Percentiles rank a stretch among this genome's conserved stretches.
These are phyloP conservation scores for Smallanthus sonchifolius DNA, from an alignment of 129 eudicot species.

Conservation along the genomic window DNA sequence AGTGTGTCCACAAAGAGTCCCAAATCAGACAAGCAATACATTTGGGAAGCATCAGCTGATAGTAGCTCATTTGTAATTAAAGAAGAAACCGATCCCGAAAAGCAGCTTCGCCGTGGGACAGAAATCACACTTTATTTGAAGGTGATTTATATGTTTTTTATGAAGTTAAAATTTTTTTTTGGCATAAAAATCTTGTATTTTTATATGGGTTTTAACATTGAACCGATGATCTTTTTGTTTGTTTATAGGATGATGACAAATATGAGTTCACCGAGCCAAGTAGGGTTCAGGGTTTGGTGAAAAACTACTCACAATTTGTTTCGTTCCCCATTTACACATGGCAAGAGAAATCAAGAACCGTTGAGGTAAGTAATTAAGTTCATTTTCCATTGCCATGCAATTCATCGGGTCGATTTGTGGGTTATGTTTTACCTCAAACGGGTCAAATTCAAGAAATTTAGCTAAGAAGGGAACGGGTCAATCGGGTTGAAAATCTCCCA, in stretches of 20 bases:
- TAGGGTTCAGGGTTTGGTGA: conserved; percentile 74
- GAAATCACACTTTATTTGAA: conserved; percentile 77
- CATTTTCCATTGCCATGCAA: not conserved
- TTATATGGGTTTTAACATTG: not conserved
- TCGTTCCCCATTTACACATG: conserved; percentile 92
- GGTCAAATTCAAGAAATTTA: not conserved
- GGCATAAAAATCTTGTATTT: not conserved
- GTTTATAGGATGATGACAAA: conserved; percentile 81
- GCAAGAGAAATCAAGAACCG: conserved; percentile 94
- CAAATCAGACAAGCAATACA: conserved; percentile 74
- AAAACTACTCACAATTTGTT: conserved; percentile 91
- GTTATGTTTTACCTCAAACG: not conserved
- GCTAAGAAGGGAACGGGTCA: not conserved
- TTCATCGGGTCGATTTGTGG: not conserved
- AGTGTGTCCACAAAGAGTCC: conserved; percentile 87
- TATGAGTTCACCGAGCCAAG: conserved; percentile 85
- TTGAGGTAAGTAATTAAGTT: conserved; percentile 51
- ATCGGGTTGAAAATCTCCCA: not conserved
- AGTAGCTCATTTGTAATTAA: conserved; percentile 66
- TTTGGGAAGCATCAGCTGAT: conserved; percentile 93
- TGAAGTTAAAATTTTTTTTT: not conserved
- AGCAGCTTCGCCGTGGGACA: conserved; percentile 69
- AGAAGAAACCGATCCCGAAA: conserved; percentile 85
- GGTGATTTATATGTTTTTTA: conserved; percentile 36
- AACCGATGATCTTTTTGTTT: not conserved